phyloP scores from a whole-genome alignment of 768 basidiomycete genomes.

The Suillus subluteus region DNA sequence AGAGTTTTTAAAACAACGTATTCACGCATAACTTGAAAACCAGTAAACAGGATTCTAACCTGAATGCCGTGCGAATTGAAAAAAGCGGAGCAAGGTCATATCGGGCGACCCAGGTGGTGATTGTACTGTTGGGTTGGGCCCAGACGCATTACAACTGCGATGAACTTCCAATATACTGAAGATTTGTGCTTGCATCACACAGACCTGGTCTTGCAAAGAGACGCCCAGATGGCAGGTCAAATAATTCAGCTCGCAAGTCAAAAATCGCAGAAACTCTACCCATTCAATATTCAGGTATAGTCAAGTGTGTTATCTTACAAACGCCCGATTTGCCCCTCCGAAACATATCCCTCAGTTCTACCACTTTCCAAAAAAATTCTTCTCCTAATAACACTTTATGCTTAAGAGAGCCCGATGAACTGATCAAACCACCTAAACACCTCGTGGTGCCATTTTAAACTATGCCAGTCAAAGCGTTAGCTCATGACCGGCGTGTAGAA shows the following conservation, averaged over 20 bases:
- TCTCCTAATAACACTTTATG: neutral
- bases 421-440: conserved; percentile 89
- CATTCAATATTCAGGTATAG: neutral
- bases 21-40: too few relatives aligned
- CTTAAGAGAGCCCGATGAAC: conserved; percentile 48
- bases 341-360: neutral
- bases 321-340: neutral
- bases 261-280: neutral
- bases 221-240: neutral
- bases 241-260: neutral
- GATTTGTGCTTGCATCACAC: neutral
- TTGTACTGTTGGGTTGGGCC: neutral
- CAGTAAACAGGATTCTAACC: too few relatives aligned
- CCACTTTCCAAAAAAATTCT: neutral
- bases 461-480: conserved; percentile 27
- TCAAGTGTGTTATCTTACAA: neutral
- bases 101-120: too few relatives aligned
- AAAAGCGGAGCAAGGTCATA: too few relatives aligned
- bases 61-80: too few relatives aligned
- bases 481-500: neutral
- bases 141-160: neutral
- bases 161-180: neutral
- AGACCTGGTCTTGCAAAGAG: neutral
- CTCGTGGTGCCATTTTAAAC: conserved; percentile 94
- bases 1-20: too few relatives aligned